Conservation (phyloP, 192 early-diverging fungal species). For the Coemansia sp. region DNA sequence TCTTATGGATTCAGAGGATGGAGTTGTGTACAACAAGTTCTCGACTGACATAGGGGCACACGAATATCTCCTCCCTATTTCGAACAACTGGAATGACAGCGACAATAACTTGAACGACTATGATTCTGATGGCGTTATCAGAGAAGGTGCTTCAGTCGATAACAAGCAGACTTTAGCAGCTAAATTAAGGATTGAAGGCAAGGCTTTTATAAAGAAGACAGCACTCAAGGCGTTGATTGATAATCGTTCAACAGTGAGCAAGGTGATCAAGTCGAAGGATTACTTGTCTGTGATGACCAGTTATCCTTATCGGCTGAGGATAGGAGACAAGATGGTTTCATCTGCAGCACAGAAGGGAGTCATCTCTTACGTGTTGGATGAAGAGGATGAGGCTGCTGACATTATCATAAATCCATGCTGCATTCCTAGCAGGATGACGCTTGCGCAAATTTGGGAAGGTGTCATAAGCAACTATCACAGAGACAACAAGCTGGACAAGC, state of each 20-base stretch:
- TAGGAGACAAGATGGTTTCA: neutral
- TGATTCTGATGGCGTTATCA: neutral
- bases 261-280: neutral
- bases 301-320: neutral
- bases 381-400: neutral
- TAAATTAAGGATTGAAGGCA: neutral
- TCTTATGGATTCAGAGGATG: neutral
- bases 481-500: neutral
- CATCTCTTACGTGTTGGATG: neutral
- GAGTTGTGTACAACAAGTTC: neutral
- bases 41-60: neutral
- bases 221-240: neutral
- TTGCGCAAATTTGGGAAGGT: neutral
- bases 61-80: neutral
- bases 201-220: neutral
- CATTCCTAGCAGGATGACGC: slow-evolving; percentile 3
- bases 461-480: neutral
- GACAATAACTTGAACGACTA: neutral
- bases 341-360: neutral
- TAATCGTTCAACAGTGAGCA: neutral
- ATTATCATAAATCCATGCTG: slow-evolving; percentile 5
- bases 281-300: neutral
- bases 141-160: neutral
- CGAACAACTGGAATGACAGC: neutral
- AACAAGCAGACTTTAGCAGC: neutral